A percentile compares a stretch with the other conserved stretches of the same genome.
These are phyloP conservation scores for Tilletia caries DNA, from an alignment of 1,284 basidiomycete species.

Conservation along the genomic window DNA sequence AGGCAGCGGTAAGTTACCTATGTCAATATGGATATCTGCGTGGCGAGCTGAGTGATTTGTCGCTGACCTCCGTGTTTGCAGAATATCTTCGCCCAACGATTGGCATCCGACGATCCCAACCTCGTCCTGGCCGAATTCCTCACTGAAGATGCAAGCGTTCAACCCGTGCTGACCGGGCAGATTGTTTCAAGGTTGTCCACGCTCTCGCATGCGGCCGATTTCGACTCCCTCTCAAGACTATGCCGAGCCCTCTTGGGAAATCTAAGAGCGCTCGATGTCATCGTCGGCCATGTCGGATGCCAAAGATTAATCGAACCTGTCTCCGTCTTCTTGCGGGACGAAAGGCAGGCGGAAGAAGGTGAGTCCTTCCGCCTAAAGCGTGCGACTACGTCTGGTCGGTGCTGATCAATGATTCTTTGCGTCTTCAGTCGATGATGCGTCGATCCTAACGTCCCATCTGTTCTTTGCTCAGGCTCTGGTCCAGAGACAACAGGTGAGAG, in stretches of 20 bases:
- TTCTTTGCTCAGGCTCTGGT: slow-evolving; percentile 11
- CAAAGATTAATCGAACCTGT: slow-evolving; percentile 4
- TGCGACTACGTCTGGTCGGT: background rate
- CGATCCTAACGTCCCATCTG: background rate
- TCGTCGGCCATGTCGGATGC: slow-evolving; percentile 3
- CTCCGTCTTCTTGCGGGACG: slow-evolving; percentile 9
- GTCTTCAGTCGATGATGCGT: background rate
- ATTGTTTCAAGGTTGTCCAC: background rate
- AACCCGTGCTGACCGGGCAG: background rate
- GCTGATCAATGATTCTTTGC: background rate
- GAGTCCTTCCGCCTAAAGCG: too few species aligned
- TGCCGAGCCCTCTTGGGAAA: slow-evolving; percentile 26
- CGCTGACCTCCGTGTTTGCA: slow-evolving; percentile 1
- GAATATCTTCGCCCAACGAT: slow-evolving; percentile 11
- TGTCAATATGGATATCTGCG: too few species aligned
- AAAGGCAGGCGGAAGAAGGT: slow-evolving; percentile 1
- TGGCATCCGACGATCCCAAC: slow-evolving; percentile 5
- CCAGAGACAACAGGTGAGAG: background rate
- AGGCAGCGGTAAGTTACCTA: slow-evolving; percentile 1
- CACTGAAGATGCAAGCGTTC: background rate
- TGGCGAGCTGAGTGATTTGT: too few species aligned
- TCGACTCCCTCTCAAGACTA: slow-evolving; percentile 31
- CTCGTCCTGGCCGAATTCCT: slow-evolving; percentile 3
- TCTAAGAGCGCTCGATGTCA: background rate
- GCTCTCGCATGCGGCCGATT: slow-evolving; percentile 20